These are phyloP conservation scores for Oryza longistaminata DNA, from an alignment of 176 grass and related monocot genomes.

Conservation along the genomic window DNA sequence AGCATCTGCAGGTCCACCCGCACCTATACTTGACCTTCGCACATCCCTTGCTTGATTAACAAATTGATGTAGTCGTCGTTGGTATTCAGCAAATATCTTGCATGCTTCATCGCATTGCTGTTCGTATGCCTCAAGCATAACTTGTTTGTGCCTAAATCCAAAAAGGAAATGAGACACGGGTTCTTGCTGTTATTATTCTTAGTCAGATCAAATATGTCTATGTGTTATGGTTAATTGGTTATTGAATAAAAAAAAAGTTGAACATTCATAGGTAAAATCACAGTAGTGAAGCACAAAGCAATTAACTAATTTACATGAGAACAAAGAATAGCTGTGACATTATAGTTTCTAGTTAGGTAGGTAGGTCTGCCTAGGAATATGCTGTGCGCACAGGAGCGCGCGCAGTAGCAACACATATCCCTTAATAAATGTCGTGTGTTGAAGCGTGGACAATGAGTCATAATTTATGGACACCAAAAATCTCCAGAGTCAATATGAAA, in stretches of 20 bases:
- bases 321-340: neutral
- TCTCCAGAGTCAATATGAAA: too few relatives aligned
- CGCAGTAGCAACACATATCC: too few relatives aligned
- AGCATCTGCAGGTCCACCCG: slow-evolving; percentile 47
- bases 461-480: too few relatives aligned
- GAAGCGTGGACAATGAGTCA: too few relatives aligned
- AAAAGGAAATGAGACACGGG: neutral
- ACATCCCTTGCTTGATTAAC: slow-evolving; percentile 95
- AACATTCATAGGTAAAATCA: slow-evolving; percentile 2
- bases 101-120: slow-evolving; percentile 93
- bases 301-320: slow-evolving; percentile 17
- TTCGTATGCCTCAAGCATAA: slow-evolving; percentile 89
- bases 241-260: neutral
- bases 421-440: too few relatives aligned
- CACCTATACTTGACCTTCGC: slow-evolving; percentile 60
- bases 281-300: slow-evolving; percentile 5
- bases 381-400: too few relatives aligned
- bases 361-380: too few relatives aligned
- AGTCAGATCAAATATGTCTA: neutral
- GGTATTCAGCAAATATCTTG: slow-evolving; percentile 96
- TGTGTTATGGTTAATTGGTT: neutral
- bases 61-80: slow-evolving; percentile 82
- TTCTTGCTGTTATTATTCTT: slow-evolving; percentile 8
- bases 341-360: neutral
- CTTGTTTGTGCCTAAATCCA: slow-evolving; percentile 77